phyloP scores from a whole-genome alignment of 148 eudicot species.

The Heliosperma pusillum region DNA sequence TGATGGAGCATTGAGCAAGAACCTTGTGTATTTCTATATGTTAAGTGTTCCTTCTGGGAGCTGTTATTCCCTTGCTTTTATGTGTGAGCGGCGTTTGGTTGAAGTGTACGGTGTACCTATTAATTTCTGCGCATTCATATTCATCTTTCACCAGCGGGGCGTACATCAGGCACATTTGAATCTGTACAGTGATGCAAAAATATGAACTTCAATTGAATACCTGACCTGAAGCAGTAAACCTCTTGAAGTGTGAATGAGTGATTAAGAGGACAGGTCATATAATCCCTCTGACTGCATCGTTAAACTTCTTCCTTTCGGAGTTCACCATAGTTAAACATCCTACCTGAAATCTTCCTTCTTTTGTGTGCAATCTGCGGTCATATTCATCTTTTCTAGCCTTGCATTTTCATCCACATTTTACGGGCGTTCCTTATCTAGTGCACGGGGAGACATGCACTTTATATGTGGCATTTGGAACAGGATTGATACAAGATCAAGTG shows the following conservation, averaged over 20 bases:
- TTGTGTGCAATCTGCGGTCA: not conserved
- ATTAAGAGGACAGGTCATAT: not conserved
- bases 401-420: too few relatives aligned
- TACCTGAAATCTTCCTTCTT: too few relatives aligned
- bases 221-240: not conserved
- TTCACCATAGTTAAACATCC: too few relatives aligned
- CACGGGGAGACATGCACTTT: too few relatives aligned
- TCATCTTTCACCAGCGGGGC: conserved; percentile 3
- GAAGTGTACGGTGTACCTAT: not conserved
- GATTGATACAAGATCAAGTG: not conserved
- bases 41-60: not conserved
- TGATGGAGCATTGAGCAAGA: conserved; percentile 65
- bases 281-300: not conserved
- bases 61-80: not conserved
- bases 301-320: not conserved
- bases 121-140: conserved; percentile 2
- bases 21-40: not conserved
- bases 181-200: conserved; percentile 13
- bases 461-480: not conserved
- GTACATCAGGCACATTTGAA: not conserved
- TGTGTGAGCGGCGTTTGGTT: conserved; percentile 12
- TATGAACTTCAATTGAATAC: conserved; percentile 2
- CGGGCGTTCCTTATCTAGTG: too few relatives aligned
- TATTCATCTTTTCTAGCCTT: too few relatives aligned
- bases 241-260: not conserved